Percentiles rank a stretch among this genome's conserved stretches.
Conservation (phyloP, 306 rosid species). For the Quercus variabilis region DNA sequence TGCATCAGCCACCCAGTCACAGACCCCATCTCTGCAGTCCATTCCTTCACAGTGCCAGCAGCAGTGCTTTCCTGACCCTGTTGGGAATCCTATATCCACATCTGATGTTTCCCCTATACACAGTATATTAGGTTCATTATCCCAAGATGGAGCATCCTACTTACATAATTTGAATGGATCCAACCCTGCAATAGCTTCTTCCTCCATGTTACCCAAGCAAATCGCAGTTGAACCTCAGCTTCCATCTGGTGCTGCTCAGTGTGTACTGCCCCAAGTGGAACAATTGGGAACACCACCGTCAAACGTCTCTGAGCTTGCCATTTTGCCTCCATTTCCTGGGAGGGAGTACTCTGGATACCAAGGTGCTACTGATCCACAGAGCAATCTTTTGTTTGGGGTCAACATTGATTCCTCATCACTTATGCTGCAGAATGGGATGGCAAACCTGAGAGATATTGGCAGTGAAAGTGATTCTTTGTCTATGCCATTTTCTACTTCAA, state of each 20-base stretch:
- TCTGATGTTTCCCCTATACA: slow-evolving; percentile 72
- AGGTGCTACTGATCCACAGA: slow-evolving; percentile 75
- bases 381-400: slow-evolving; percentile 86
- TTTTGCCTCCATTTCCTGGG: slow-evolving; percentile 96
- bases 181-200: slow-evolving; percentile 54
- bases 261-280: slow-evolving; percentile 62
- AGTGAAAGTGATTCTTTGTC: slow-evolving; percentile 45
- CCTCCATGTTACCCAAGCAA: slow-evolving; percentile 75
- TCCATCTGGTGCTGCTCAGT: slow-evolving; percentile 69
- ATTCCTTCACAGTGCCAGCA: slow-evolving; percentile 66
- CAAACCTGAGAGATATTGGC: slow-evolving; percentile 62
- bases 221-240: slow-evolving; percentile 74
- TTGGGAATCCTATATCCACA: slow-evolving; percentile 51
- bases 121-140: slow-evolving; percentile 69
- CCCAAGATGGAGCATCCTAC: slow-evolving; percentile 72
- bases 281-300: slow-evolving; percentile 61
- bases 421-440: slow-evolving; percentile 72
- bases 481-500: slow-evolving; percentile 63
- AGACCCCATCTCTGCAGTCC: slow-evolving; percentile 57
- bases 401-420: slow-evolving; percentile 84
- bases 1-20: slow-evolving; percentile 61
- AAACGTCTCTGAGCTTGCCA: slow-evolving; percentile 45
- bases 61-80: slow-evolving; percentile 72
- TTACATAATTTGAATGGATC: slow-evolving; percentile 56
- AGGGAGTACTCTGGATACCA: slow-evolving; percentile 84